Base-by-base conservation (phyloP, 331 rosid species). In the Arachis monticola region DNA sequence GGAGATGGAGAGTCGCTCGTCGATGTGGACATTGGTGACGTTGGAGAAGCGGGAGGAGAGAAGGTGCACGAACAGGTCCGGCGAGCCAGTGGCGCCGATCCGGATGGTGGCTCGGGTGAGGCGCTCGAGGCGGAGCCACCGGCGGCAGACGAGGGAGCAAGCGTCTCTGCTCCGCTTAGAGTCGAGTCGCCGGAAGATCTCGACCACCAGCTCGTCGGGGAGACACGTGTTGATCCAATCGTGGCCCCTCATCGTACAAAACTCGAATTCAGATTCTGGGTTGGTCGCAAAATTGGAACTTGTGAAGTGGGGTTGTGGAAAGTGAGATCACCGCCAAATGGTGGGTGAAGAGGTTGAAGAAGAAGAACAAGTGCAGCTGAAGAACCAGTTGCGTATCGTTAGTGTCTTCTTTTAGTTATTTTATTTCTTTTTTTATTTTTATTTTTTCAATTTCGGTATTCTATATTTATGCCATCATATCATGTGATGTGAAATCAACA, bases 91-190 rank as follows among this genome's bases (percentile, higher is more conserved):
- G 38, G 99, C 93, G 55, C 96, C 88, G 85, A 95, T 81, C 1
- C 93, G 90, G 58, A 95, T 88, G 22, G 96, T 73, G 65, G 88
- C 40, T 31, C 97, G 96, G 56, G 91, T 74, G 79, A 86, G 84
- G 1, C 99, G 97, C 68, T 95, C 97, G 27, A 95, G 96, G 11
- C 82, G 76, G 75, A 85, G 93, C 99, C 99, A 95, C 0, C 97
- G 97, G 77, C 60, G 67, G 87, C 98, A 95, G 77, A 92, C 97
- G 64, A 95, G 93, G 6, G 99, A 95, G 74, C 92, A 87, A 10
- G 99, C 81, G 67, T 90, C 97, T 80, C 87, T 92, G 84, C 83
- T 81, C 10, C 85, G 73, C 80, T 92, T 92, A 12, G 96, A 90
- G 12, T 84, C 87, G 4, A 86, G 80, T 0, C 81, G 82, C n/a